Evolutionary conservation across 208 protist species (phyloP).

Genomic region (Perkinsela sp.): DNA sequence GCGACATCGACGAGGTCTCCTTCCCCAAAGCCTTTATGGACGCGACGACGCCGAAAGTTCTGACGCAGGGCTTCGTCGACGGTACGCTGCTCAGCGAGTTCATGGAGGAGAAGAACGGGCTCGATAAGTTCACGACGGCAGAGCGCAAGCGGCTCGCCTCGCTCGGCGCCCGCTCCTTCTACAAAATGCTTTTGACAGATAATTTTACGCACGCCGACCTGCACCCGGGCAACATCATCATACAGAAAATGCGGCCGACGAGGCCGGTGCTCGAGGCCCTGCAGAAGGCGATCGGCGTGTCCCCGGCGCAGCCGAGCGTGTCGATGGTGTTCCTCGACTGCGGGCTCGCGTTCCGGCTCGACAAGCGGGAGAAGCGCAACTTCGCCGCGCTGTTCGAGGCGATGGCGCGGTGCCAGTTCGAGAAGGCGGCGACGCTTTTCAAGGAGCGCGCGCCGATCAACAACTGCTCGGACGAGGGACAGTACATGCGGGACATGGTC

Average conservation of each 20-base stretch:
- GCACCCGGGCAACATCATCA: slow-evolving; percentile 68
- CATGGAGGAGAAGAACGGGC: background rate
- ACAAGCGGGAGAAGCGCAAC: background rate
- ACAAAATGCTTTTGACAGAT: slow-evolving; percentile 60
- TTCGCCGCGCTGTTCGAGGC: background rate
- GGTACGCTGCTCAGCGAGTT: background rate
- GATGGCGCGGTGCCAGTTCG: background rate
- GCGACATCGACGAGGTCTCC: background rate
- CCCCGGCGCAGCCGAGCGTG: no score
- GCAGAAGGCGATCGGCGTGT: no score
- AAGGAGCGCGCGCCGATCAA: background rate
- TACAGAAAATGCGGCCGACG: slow-evolving; percentile 6
- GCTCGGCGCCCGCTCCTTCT: slow-evolving; percentile 16
- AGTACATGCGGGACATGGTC: background rate
- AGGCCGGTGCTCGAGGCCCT: background rate
- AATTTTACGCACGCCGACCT: slow-evolving; percentile 71
- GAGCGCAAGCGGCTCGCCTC: background rate
- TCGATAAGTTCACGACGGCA: background rate
- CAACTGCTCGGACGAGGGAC: background rate
- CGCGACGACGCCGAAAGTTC: background rate
- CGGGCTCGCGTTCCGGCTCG: background rate
- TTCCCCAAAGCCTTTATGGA: background rate
- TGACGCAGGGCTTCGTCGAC: background rate
- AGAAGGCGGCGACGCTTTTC: background rate
- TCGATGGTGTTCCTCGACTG: background rate